phyloP scores from a whole-genome alignment of 495 filamentous ascomycete genomes.

The Xylaria nigripes region DNA sequence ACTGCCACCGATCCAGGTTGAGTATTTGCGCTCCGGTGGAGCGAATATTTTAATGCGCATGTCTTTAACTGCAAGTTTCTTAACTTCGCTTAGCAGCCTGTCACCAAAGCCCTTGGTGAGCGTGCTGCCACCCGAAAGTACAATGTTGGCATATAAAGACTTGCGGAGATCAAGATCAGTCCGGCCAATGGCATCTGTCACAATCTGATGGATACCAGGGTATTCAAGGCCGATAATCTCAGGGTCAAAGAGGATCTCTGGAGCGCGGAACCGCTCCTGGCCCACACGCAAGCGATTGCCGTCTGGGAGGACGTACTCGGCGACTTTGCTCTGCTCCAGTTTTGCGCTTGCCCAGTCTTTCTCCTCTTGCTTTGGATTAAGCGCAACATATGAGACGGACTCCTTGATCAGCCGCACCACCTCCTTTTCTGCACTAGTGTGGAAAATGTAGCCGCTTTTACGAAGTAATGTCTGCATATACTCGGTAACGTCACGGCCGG shows the following conservation, averaged over 20 bases:
- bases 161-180: constrained; percentile 98
- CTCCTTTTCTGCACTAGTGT: constrained; percentile 97
- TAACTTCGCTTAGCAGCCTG: constrained; percentile 82
- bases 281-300: constrained; percentile 49
- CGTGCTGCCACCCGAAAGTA: constrained; percentile 90
- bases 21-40: constrained; percentile 94
- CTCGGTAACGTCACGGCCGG: constrained; percentile 96
- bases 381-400: constrained; percentile 81
- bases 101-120: constrained; percentile 88
- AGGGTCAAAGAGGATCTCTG: constrained; percentile 96
- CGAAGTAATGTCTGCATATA: constrained; percentile 85
- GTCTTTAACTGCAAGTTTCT: constrained; percentile 88
- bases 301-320: constrained; percentile 85
- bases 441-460: constrained; percentile 89
- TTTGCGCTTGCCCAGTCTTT: constrained; percentile 81
- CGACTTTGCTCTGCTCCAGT: constrained; percentile 55
- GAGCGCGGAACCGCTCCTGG: constrained; percentile 81
- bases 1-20: constrained; percentile 96
- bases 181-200: constrained; percentile 89
- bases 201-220: constrained; percentile 93
- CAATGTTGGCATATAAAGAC: constrained; percentile 88
- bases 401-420: constrained; percentile 96
- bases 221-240: constrained; percentile 97
- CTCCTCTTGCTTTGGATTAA: constrained; percentile 87
- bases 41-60: constrained; percentile 99